Conservation (phyloP, 169 alveolate species). For the Theileria sp. region DNA sequence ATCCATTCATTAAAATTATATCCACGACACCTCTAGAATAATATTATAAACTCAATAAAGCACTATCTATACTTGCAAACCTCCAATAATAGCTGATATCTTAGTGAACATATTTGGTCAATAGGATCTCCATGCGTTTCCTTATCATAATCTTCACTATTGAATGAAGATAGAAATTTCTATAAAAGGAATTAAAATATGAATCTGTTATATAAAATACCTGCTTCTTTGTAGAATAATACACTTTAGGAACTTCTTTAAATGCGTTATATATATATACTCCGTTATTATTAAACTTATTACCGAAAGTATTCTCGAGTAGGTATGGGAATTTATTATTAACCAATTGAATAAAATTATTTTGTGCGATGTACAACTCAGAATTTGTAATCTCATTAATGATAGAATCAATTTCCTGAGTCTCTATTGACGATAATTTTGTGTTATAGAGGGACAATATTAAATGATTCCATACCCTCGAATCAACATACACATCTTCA, state of each 20-base stretch:
- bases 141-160: conserved; percentile 9
- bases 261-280: conserved; percentile 57
- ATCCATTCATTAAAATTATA: conserved; percentile 20
- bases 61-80: conserved; percentile 7
- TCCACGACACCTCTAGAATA: conserved; percentile 24
- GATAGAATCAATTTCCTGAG: not conserved
- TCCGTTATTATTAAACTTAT: conserved; percentile 44
- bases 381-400: not conserved
- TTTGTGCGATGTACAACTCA: not conserved
- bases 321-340: conserved; percentile 9
- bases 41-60: not conserved
- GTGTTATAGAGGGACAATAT: not conserved
- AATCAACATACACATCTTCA: conserved; percentile 11
- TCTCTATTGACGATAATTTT: not conserved
- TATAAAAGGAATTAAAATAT: conserved; percentile 49
- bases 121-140: conserved; percentile 26
- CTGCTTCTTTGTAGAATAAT: conserved; percentile 46
- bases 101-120: conserved; percentile 50
- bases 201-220: conserved; percentile 15
- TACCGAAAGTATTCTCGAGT: not conserved
- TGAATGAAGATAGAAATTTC: conserved; percentile 30
- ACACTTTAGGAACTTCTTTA: conserved; percentile 53
- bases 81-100: conserved; percentile 60
- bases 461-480: conserved; percentile 20
- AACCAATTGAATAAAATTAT: conserved; percentile 2